These are phyloP conservation scores for Phytopythium delawarense DNA, from an alignment of 352 stramenopile species.

Conservation along the genomic window DNA sequence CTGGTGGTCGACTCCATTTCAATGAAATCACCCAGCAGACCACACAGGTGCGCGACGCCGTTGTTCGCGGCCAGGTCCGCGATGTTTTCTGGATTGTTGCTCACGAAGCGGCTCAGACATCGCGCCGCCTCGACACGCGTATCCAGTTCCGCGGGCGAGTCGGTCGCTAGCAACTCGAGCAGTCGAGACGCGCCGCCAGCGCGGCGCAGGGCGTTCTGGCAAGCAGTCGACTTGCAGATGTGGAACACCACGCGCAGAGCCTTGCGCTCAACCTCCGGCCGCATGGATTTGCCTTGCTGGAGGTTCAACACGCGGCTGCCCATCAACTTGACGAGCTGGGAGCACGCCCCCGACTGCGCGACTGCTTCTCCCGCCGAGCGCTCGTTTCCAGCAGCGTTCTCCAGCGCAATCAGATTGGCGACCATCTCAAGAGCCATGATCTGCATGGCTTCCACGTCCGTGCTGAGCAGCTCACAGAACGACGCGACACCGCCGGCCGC, in stretches of 20 bases:
- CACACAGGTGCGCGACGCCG: constrained; percentile 48
- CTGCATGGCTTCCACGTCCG: constrained; percentile 49
- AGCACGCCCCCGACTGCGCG: constrained; percentile 51
- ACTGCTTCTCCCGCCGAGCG: constrained; percentile 60
- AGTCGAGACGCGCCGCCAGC: constrained; percentile 47
- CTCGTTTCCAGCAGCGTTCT: constrained; percentile 72
- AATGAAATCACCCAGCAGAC: constrained; percentile 53
- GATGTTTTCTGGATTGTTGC: constrained; percentile 74
- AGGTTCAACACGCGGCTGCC: constrained; percentile 53
- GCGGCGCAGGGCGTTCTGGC: constrained; percentile 64
- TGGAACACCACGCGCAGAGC: constrained; percentile 72
- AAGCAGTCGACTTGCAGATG: constrained; percentile 55
- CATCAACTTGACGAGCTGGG: constrained; percentile 55
- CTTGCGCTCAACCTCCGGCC: constrained; percentile 64
- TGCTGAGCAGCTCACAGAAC: constrained; percentile 66
- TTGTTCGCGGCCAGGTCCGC: constrained; percentile 51
- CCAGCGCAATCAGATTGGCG: constrained; percentile 63
- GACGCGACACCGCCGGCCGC: constrained; percentile 65
- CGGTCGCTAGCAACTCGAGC: constrained; percentile 47
- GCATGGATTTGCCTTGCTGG: constrained; percentile 34
- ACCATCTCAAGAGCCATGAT: constrained; percentile 68
- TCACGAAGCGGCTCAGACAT: constrained; percentile 69
- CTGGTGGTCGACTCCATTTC: constrained; percentile 30
- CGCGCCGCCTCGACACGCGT: constrained; percentile 63
- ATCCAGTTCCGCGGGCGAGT: constrained; percentile 46